Percentiles rank a stretch among this genome's conserved stretches.
These are phyloP conservation scores for Starmerella sirachaensis DNA, from an alignment of 805 yeast genomes.

Conservation along the genomic window DNA sequence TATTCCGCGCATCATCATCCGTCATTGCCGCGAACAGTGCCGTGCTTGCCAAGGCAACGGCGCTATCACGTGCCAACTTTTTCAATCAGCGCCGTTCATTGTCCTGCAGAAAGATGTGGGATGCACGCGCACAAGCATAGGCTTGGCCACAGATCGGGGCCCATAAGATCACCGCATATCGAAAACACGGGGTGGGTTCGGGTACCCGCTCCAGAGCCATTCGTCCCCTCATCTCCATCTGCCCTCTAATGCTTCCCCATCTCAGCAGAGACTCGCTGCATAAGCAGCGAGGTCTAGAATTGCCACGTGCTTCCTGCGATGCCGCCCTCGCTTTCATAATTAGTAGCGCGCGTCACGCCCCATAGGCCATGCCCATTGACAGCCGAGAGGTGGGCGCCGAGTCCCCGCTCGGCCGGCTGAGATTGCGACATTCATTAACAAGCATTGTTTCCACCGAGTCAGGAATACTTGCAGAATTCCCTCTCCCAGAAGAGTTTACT, in stretches of 20 bases:
- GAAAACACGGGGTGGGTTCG: too few species aligned
- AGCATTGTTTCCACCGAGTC: conserved; percentile 3
- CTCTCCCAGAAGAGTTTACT: conserved; percentile 7
- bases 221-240: neutral
- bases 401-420: conserved; percentile 12
- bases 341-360: neutral
- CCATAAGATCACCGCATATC: too few species aligned
- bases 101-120: too few species aligned
- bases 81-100: too few species aligned
- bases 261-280: neutral
- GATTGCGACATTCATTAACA: conserved; percentile 5
- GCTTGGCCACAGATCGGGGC: too few species aligned
- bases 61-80: too few species aligned
- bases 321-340: neutral
- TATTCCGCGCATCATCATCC: too few species aligned
- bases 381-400: conserved; percentile 6
- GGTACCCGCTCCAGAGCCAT: neutral
- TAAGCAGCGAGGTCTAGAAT: neutral
- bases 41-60: too few species aligned
- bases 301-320: neutral
- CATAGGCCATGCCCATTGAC: neutral
- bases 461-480: conserved; percentile 18
- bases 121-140: too few species aligned
- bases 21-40: too few species aligned
- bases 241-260: neutral